phyloP scores from a whole-genome alignment of 805 yeast genomes.

The Saccharomycopsis javanensis region DNA sequence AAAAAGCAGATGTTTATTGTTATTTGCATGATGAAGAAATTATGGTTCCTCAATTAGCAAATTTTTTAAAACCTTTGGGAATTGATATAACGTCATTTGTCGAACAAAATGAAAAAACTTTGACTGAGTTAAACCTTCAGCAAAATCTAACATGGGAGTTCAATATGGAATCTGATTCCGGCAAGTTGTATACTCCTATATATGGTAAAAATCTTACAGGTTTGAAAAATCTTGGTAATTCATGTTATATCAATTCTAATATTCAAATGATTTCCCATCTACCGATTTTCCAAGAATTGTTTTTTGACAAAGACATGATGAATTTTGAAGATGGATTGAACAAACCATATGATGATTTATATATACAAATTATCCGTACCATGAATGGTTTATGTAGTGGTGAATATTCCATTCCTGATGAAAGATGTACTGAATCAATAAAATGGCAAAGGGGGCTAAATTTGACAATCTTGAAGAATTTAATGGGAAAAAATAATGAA shows the following conservation, averaged over 20 bases:
- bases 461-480: conserved; percentile 65
- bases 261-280: conserved; percentile 58
- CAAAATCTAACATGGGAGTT: conserved; percentile 94
- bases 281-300: conserved; percentile 32
- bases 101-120: conserved; percentile 70
- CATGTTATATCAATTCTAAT: conserved; percentile 82
- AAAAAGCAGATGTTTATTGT: conserved; percentile 77
- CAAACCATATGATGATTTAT: conserved; percentile 55
- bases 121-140: conserved; percentile 84
- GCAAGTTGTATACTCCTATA: conserved; percentile 52
- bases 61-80: conserved; percentile 47
- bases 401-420: conserved; percentile 53
- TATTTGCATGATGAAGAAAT: conserved; percentile 86
- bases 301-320: conserved; percentile 24
- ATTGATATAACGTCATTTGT: conserved; percentile 45
- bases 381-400: conserved; percentile 75
- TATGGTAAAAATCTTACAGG: conserved; percentile 79
- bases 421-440: conserved; percentile 28
- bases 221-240: conserved; percentile 80
- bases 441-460: conserved; percentile 67
- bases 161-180: conserved; percentile 62
- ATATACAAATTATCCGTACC: conserved; percentile 68
- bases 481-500: conserved; percentile 66
- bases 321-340: conserved; percentile 23
- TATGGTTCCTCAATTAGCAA: conserved; percentile 49